Percentiles rank a stretch among this genome's conserved stretches.
These are phyloP conservation scores for Alternaria gansuensis DNA, from an alignment of 2,329 filamentous ascomycete species.

Conservation along the genomic window DNA sequence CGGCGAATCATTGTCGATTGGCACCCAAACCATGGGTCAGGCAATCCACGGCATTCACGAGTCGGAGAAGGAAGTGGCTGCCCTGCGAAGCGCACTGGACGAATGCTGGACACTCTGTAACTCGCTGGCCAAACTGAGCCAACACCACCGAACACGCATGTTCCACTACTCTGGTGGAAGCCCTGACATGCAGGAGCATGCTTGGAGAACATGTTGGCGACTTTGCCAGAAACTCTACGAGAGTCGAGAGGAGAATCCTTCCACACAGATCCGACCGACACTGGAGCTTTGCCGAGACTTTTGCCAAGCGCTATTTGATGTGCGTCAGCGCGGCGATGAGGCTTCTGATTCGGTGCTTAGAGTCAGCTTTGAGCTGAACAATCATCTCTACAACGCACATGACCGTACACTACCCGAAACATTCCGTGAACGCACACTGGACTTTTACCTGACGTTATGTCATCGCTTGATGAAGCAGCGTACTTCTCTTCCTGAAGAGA, in stretches of 20 bases:
- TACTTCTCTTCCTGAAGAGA: slow-evolving; percentile 78
- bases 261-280: slow-evolving; percentile 74
- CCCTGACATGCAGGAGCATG: slow-evolving; percentile 81
- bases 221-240: slow-evolving; percentile 90
- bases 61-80: slow-evolving; percentile 69
- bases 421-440: slow-evolving; percentile 87
- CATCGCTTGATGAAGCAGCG: slow-evolving; percentile 97
- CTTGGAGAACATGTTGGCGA: slow-evolving; percentile 94
- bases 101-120: slow-evolving; percentile 97
- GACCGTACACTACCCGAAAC: slow-evolving; percentile 83
- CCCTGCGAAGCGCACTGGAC: slow-evolving; percentile 77
- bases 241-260: slow-evolving; percentile 74
- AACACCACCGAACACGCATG: slow-evolving; percentile 79
- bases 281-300: slow-evolving; percentile 91
- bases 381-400: slow-evolving; percentile 92
- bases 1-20: slow-evolving; percentile 33
- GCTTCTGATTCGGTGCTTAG: slow-evolving; percentile 84
- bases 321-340: slow-evolving; percentile 79
- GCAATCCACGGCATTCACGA: slow-evolving; percentile 66
- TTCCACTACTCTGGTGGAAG: slow-evolving; percentile 75
- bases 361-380: slow-evolving; percentile 94
- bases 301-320: slow-evolving; percentile 89
- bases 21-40: slow-evolving; percentile 57
- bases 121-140: slow-evolving; percentile 84
- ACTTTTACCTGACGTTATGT: slow-evolving; percentile 93